These are phyloP conservation scores for Colletotrichum sp. DNA, from an alignment of 2,329 filamentous ascomycete species.

Conservation along the genomic window DNA sequence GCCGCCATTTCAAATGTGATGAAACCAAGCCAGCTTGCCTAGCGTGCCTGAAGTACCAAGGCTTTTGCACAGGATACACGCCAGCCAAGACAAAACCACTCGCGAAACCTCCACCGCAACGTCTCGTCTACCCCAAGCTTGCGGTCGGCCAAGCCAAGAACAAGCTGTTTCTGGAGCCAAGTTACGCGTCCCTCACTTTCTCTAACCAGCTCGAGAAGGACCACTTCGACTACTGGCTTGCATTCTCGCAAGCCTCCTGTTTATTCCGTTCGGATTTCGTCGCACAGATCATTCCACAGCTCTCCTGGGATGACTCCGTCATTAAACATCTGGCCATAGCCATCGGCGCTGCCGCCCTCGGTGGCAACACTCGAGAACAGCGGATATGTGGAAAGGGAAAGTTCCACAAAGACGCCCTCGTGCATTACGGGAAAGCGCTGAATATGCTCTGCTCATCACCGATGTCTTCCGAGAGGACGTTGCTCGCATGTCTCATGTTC, in stretches of 20 bases:
- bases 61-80: background rate
- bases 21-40: conserved; percentile 2
- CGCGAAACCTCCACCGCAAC: background rate
- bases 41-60: conserved; percentile 4
- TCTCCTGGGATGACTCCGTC: conserved; percentile 20
- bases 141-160: background rate
- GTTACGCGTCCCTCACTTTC: background rate
- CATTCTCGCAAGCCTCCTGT: background rate
- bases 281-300: conserved; percentile 17
- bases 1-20: conserved; percentile 4
- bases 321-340: conserved; percentile 44
- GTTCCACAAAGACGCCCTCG: conserved; percentile 39
- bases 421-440: conserved; percentile 44
- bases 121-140: background rate
- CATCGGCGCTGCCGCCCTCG: conserved; percentile 33
- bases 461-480: conserved; percentile 35
- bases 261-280: background rate
- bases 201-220: conserved; percentile 4
- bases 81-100: background rate
- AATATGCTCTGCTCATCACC: conserved; percentile 35
- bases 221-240: conserved; percentile 2
- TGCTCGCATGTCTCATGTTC: conserved; percentile 42
- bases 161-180: background rate
- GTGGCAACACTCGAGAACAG: background rate
- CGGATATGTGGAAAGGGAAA: background rate